Base-by-base conservation (phyloP, 2,329 filamentous ascomycete species). In the Huntiella savannae region DNA sequence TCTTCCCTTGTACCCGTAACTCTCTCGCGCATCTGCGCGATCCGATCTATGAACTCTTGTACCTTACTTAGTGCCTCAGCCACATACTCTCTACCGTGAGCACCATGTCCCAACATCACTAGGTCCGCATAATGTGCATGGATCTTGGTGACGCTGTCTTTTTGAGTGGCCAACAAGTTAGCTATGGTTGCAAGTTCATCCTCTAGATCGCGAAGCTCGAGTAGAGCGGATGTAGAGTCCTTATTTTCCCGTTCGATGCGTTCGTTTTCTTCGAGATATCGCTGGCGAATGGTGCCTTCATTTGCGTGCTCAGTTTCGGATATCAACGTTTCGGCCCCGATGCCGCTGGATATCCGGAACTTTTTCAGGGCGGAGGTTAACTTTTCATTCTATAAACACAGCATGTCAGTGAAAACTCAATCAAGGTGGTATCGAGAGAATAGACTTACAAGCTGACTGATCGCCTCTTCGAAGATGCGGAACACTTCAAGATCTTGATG, bases 391-490 rank as follows among this genome's bases (percentile, higher is more conserved):
- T 77, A 6, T 19, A 17, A 16, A 15, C 12, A 28, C 3, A 10
- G 22, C 0, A 10, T 28, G 22, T 28, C 10, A 28, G 22, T 28
- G 22, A 4, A 1, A 22, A 11, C 16, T 50, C 45, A 40, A 1
- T 11, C 0, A 13, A 22, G 3, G 43, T 4, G 13, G 33, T 2
- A 12, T 12, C 37, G 16, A 28, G 15, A 5, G 8, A 28, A 28
- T 28, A 6, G 0, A 49, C 62, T 40, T 56, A 77, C 74, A 51
- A 79, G 54, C 16, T 77, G 70, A 10, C 73, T 75, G 32, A 79
- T 74, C 4, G 74, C 75, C 50, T 79, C 75, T 52, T 78, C 74
- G 40, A 79, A 79, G 1, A 79, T 74, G 2, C 74, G 68, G 49
- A 79, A 75, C 0, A 79, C 64, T 49, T 79, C 73, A 0, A 79